These are phyloP conservation scores for Fusarium nurragi DNA, from an alignment of 2,329 filamentous ascomycete species.

Conservation along the genomic window DNA sequence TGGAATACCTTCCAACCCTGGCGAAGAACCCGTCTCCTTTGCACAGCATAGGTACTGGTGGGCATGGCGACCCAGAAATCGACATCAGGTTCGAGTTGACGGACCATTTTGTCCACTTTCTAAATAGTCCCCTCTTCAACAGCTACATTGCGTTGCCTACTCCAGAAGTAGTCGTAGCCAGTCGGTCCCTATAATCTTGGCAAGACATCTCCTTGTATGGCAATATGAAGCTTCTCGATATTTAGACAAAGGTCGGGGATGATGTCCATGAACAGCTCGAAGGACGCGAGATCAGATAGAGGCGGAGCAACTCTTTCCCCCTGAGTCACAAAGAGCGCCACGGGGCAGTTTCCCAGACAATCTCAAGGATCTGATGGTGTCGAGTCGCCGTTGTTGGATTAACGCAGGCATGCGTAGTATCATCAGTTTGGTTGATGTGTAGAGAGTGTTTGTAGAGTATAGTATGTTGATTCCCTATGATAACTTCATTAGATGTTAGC, in stretches of 20 bases:
- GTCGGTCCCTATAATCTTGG: neutral
- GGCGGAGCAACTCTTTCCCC: neutral
- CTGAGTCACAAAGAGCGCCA: neutral
- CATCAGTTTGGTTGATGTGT: conserved; percentile 34
- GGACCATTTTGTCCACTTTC: conserved; percentile 34
- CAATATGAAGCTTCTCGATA: conserved; percentile 29
- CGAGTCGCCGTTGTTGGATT: conserved; percentile 37
- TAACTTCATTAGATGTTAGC: conserved; percentile 34
- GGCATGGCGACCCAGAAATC: conserved; percentile 41
- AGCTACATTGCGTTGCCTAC: neutral
- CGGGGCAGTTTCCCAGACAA: conserved; percentile 39
- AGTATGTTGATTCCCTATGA: conserved; percentile 45
- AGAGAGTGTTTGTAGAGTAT: conserved; percentile 45
- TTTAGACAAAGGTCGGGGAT: conserved; percentile 28
- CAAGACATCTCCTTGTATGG: conserved; percentile 13
- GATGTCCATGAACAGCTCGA: conserved; percentile 25
- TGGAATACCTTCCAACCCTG: conserved; percentile 26
- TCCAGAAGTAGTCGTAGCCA: neutral
- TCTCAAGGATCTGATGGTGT: conserved; percentile 39
- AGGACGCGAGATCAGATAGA: conserved; percentile 6
- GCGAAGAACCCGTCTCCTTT: conserved; percentile 21
- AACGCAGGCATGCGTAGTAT: conserved; percentile 26
- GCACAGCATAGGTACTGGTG: conserved; percentile 31
- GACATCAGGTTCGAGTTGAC: conserved; percentile 23
- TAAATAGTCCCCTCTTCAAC: conserved; percentile 2